Evolutionary conservation across 306 rosid genomes (phyloP), one percentile per base, ranked within the genome.

Genomic region (Vicia villosa): DNA sequence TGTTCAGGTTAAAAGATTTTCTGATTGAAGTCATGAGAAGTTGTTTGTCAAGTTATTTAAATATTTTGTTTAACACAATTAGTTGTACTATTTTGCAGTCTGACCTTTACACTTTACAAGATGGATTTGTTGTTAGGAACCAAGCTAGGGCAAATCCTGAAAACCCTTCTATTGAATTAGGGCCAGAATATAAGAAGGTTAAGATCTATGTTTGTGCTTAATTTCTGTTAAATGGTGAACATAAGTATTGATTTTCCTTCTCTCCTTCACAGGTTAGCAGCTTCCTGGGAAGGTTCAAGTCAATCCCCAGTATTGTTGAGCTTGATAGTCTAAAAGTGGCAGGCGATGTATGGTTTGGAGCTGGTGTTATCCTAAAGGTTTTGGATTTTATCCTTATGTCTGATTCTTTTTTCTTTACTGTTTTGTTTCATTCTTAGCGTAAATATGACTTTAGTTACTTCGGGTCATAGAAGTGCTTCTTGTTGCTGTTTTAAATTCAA

Each of bases 141-240:
- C 47, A 66, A 21, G 89, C 82, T 36, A 94, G 99, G 86, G 28
- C 68, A 61, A 85, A 84, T 72, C 96, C 96, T 57, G 87, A 84
- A 70, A 91, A 94, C 85, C 99, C 99, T 72, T 63, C 84, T 49
- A 86, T 94, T 87, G 97, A 94, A 86, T 66, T 94, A 69, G 99
- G 99, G n/a, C 97, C 97, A 28, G 99, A 94, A 70, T 94, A 88
- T 83, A 88, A 91, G 81, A 94, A 94, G 99, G 99, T 88, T 63
- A 72, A 37, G 14, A 50, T 76, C 63, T 49, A 13, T 71, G 50
- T 51, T 47, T 26, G 6, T 43, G 56, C 40, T 63, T 34, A 32
- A 55, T n/a, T 73, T 49, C 54, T 68, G 17, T 58, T 59, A 60
- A 22, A 67, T 71, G 70, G 52, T 61, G 52, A 73, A 28, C 15